These are phyloP conservation scores for Coniferiporia sulphurascens DNA, from an alignment of 1,284 basidiomycete genomes.

Conservation along the genomic window DNA sequence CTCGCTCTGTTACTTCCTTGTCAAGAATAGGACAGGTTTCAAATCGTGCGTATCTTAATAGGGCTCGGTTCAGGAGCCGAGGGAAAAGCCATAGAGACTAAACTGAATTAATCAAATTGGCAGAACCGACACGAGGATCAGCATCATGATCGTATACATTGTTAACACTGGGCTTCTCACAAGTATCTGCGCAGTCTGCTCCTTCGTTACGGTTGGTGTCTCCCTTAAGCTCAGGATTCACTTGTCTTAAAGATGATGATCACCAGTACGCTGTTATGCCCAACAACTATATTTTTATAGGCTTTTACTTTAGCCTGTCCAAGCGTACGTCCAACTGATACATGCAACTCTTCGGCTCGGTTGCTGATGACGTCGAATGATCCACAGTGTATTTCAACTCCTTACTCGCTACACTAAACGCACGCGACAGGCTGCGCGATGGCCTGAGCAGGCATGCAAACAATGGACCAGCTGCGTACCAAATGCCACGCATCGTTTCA, in stretches of 20 bases:
- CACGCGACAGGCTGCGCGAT: slow-evolving; percentile 4
- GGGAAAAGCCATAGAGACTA: no score
- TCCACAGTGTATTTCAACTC: slow-evolving; percentile 11
- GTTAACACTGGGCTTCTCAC: slow-evolving; percentile 18
- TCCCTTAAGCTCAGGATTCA: background rate
- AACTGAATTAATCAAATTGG: background rate
- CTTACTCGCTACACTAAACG: slow-evolving; percentile 11
- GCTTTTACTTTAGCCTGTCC: slow-evolving; percentile 23
- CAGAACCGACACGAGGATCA: slow-evolving; percentile 14
- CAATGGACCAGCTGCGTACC: background rate
- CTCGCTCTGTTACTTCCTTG: slow-evolving; percentile 12
- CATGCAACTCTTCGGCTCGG: background rate
- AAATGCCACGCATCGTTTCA: background rate
- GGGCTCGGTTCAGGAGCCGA: no score
- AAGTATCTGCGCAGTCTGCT: slow-evolving; percentile 7
- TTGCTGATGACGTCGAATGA: background rate
- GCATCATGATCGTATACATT: slow-evolving; percentile 11
- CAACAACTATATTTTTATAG: slow-evolving; percentile 25
- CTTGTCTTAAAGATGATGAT: background rate
- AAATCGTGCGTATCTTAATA: slow-evolving; percentile 3
- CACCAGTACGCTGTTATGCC: slow-evolving; percentile 23
- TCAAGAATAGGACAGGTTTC: slow-evolving; percentile 11
- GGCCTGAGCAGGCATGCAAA: background rate
- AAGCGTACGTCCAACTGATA: slow-evolving; percentile 19
- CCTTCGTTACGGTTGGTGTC: slow-evolving; percentile 7